These are phyloP conservation scores for Gossypium stocksii DNA, from an alignment of 345 rosid genomes.

Conservation along the genomic window DNA sequence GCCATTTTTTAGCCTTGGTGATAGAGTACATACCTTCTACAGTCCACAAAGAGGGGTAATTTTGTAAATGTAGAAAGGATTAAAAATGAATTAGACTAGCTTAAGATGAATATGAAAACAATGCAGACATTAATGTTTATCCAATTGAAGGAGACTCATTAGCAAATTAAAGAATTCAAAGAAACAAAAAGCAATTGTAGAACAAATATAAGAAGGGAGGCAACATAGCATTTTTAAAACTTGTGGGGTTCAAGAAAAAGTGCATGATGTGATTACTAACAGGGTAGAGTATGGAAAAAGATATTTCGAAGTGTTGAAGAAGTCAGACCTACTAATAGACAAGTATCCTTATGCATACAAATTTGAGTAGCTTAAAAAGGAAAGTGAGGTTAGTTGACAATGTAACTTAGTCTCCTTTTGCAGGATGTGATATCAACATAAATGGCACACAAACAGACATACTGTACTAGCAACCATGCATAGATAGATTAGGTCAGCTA, in stretches of 20 bases:
- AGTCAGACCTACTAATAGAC: background rate
- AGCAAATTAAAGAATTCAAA: background rate
- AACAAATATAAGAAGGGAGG: background rate
- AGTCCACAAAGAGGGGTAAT: background rate
- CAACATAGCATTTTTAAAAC: background rate
- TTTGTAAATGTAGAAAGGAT: background rate
- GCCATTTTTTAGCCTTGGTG: background rate
- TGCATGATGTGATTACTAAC: background rate
- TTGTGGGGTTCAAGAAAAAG: background rate
- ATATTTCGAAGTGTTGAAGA: background rate
- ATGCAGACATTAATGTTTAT: background rate
- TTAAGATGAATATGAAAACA: background rate
- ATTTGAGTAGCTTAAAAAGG: background rate
- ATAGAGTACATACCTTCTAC: too few species aligned
- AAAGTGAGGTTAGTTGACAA: background rate
- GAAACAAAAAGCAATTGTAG: background rate
- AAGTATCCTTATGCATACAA: background rate
- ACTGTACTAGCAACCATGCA: background rate
- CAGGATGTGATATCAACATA: background rate
- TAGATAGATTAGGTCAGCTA: conserved; percentile 1
- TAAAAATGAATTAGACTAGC: background rate
- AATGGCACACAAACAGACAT: background rate
- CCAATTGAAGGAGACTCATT: background rate
- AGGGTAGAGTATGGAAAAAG: background rate
- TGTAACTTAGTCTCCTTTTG: background rate